Evolutionary conservation across 2,329 filamentous ascomycete genomes (phyloP).

Genomic region (Intubia oerlemansii): DNA sequence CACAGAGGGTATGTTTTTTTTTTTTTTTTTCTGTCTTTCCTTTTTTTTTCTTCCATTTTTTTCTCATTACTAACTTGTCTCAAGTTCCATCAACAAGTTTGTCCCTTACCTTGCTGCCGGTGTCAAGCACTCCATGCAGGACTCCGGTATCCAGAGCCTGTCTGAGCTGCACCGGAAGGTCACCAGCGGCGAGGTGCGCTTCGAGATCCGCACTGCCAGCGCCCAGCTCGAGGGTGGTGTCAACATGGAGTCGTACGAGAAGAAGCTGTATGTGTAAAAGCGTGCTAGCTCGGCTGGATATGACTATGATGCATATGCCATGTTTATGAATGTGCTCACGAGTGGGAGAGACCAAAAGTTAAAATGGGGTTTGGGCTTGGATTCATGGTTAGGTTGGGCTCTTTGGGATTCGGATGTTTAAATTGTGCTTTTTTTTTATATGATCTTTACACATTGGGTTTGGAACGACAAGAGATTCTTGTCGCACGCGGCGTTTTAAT

Average conservation of each 20-base stretch:
- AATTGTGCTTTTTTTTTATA: too few relatives aligned
- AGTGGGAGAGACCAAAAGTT: neutral
- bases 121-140: constrained; percentile 93
- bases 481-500: too few relatives aligned
- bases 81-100: constrained; percentile 86
- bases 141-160: constrained; percentile 73
- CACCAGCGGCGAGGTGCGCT: constrained; percentile 54
- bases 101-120: constrained; percentile 88
- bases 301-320: neutral
- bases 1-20: too few relatives aligned
- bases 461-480: too few relatives aligned
- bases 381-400: too few relatives aligned
- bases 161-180: constrained; percentile 57
- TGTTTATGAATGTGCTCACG: neutral
- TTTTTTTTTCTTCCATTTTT: too few relatives aligned
- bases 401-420: too few relatives aligned
- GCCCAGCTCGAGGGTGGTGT: constrained; percentile 94
- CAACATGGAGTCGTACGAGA: constrained; percentile 97
- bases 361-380: neutral
- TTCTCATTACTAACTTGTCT: too few relatives aligned
- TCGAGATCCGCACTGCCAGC: constrained; percentile 84
- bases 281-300: too few relatives aligned
- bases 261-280: constrained; percentile 81
- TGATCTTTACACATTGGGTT: too few relatives aligned
- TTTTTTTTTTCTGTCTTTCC: too few relatives aligned